Conservation (phyloP, 495 filamentous ascomycete genomes). For the Cairneyella variabilis region DNA sequence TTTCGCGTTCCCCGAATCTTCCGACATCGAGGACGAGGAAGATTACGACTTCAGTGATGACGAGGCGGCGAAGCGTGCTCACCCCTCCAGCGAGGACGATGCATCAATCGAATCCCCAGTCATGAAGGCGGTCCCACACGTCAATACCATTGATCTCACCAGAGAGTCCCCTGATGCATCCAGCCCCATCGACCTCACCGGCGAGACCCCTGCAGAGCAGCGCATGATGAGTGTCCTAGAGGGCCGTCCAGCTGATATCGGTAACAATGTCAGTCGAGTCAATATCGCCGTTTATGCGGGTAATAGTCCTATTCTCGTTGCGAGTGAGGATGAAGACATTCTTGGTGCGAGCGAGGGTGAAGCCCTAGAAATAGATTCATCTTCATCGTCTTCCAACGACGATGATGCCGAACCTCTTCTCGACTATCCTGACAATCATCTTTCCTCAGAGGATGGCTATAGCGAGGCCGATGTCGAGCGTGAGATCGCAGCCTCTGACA, state of each 20-base stretch:
- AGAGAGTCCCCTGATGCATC: conserved; percentile 8
- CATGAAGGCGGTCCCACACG: conserved; percentile 26
- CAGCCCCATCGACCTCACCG: conserved; percentile 12
- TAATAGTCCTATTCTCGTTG: conserved; percentile 14
- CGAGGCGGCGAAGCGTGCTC: conserved; percentile 15
- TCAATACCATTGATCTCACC: conserved; percentile 22
- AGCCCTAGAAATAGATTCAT: too few relatives aligned
- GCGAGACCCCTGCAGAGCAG: conserved; percentile 8
- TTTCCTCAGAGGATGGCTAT: neutral
- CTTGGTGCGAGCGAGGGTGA: conserved; percentile 21
- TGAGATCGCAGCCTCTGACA: neutral
- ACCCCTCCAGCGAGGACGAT: conserved; percentile 13
- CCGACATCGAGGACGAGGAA: conserved; percentile 42
- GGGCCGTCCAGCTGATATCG: conserved; percentile 13
- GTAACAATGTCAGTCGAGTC: neutral
- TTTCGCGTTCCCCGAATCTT: conserved; percentile 42
- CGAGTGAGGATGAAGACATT: conserved; percentile 27
- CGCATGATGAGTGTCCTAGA: conserved; percentile 2
- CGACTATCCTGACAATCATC: neutral
- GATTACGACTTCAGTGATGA: conserved; percentile 38
- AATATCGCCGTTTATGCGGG: conserved; percentile 8
- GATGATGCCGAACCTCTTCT: neutral
- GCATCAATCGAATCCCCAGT: conserved; percentile 15
- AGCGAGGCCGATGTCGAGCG: neutral
- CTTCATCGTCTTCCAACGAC: too few relatives aligned